Percentiles rank a stretch among this genome's conserved stretches.
phyloP scores from a whole-genome alignment of 2,329 filamentous ascomycete genomes.

The Huntiella savannae region DNA sequence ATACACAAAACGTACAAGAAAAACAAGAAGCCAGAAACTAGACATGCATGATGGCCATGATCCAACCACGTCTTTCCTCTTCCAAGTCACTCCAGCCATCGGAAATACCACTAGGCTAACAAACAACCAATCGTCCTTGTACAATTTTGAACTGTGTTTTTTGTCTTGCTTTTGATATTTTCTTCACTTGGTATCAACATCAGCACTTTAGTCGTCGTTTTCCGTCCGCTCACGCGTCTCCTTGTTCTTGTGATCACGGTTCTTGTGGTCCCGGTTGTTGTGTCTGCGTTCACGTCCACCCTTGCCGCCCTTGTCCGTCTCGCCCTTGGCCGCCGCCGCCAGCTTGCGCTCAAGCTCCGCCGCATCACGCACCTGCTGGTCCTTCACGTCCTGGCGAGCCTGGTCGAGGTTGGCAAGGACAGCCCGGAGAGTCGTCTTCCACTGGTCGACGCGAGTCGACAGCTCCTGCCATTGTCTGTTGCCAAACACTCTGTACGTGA shows the following conservation, averaged over 20 bases:
- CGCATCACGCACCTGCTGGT: constrained; percentile 58
- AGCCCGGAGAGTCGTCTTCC: constrained; percentile 62
- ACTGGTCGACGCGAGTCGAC: constrained; percentile 73
- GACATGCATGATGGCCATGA: neutral
- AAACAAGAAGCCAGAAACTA: neutral
- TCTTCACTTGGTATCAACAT: constrained; percentile 2
- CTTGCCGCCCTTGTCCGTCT: constrained; percentile 16
- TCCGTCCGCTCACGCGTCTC: constrained; percentile 30
- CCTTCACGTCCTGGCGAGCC: constrained; percentile 63
- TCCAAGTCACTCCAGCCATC: neutral
- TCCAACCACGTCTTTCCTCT: neutral
- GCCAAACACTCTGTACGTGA: constrained; percentile 89
- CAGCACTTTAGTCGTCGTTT: constrained; percentile 31
- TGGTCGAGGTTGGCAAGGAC: constrained; percentile 61
- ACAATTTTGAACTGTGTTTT: neutral
- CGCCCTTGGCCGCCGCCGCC: constrained; percentile 21
- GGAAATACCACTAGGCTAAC: neutral
- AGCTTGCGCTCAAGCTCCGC: constrained; percentile 53
- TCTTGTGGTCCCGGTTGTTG: constrained; percentile 16
- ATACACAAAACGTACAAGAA: neutral
- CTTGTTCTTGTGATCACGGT: constrained; percentile 14
- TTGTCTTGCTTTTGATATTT: constrained; percentile 3
- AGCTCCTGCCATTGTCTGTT: constrained; percentile 98
- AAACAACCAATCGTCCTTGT: no score
- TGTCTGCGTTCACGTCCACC: constrained; percentile 16